These are phyloP conservation scores for Russula sp. DNA, from an alignment of 768 basidiomycete species.

Conservation along the genomic window DNA sequence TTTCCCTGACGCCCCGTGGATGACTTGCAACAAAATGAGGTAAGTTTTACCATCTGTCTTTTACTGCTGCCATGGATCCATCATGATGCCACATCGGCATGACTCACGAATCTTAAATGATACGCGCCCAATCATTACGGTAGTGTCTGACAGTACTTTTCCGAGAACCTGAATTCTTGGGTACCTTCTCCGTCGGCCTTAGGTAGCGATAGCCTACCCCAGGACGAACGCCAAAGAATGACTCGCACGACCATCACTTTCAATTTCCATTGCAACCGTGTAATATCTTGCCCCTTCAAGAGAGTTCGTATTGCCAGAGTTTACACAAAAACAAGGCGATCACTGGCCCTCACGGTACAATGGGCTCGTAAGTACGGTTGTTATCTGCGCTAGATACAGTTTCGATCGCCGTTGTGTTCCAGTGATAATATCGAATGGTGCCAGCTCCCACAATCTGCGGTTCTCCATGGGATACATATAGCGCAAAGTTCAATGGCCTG, in stretches of 20 bases:
- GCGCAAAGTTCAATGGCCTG: not conserved
- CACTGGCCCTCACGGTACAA: not conserved
- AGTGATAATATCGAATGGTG: slow-evolving; percentile 12
- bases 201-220: not conserved
- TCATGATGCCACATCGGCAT: not conserved
- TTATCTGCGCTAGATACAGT: not conserved
- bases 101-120: not conserved
- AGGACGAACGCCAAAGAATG: not conserved
- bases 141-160: not conserved
- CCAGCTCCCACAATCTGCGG: slow-evolving; percentile 13
- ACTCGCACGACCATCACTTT: not conserved
- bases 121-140: not conserved
- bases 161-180: not conserved
- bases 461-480: not conserved
- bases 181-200: not conserved
- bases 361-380: not conserved
- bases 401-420: slow-evolving; percentile 1
- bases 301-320: not conserved
- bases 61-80: not conserved
- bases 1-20: no score
- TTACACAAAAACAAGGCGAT: not conserved
- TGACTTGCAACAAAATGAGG: no score
- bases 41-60: not conserved
- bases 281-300: not conserved
- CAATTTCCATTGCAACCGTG: not conserved